Percentiles rank a stretch among this genome's conserved stretches.
Conservation (phyloP, 495 filamentous ascomycete genomes). For the Penicillium alfredii region DNA sequence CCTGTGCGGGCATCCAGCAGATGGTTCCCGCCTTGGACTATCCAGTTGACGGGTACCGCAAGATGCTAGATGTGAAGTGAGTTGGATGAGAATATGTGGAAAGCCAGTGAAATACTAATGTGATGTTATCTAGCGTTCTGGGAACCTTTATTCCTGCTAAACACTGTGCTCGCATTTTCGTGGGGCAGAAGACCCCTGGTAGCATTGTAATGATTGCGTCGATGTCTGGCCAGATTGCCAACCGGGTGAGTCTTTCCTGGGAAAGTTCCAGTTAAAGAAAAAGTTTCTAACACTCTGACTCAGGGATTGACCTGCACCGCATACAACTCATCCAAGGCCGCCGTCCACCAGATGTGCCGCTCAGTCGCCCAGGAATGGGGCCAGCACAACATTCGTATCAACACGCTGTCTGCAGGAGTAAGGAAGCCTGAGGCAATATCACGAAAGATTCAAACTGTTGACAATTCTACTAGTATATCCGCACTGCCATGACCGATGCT, state of each 20-base stretch:
- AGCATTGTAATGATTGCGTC: constrained; percentile 68
- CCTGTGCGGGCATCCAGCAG: constrained; percentile 75
- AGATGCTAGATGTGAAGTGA: constrained; percentile 61
- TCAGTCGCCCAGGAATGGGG: constrained; percentile 65
- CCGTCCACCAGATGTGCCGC: constrained; percentile 57
- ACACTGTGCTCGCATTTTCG: constrained; percentile 63
- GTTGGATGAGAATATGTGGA: neutral
- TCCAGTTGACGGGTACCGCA: constrained; percentile 51
- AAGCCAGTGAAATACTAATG: neutral
- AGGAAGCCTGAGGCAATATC: neutral
- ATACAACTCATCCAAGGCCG: constrained; percentile 65
- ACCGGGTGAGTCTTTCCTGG: constrained; percentile 34
- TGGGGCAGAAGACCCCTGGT: constrained; percentile 43
- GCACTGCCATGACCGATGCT: constrained; percentile 34
- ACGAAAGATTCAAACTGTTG: constrained; percentile 23
- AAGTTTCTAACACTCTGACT: neutral
- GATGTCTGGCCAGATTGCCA: constrained; percentile 76
- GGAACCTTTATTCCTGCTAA: constrained; percentile 69
- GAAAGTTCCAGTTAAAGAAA: neutral
- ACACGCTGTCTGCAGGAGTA: constrained; percentile 43
- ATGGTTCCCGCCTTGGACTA: constrained; percentile 60
- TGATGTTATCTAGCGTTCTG: constrained; percentile 42
- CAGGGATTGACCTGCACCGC: constrained; percentile 55
- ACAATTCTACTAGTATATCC: constrained; percentile 26
- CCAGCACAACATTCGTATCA: constrained; percentile 29